These are phyloP conservation scores for Pestalotiopsis sp. DNA, from an alignment of 2,329 filamentous ascomycete genomes.

Conservation along the genomic window DNA sequence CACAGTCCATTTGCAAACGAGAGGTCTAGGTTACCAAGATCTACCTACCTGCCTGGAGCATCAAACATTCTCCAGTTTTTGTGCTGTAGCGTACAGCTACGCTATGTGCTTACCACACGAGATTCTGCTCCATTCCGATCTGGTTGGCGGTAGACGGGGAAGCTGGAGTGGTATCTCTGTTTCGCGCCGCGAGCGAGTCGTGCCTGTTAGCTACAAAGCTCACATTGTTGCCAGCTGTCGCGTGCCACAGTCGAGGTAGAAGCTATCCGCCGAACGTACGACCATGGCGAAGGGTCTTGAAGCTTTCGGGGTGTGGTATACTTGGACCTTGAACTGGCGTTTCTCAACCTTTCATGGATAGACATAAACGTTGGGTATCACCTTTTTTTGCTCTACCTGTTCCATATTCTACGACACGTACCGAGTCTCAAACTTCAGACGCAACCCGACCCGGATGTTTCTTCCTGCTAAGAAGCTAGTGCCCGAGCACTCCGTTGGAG, in stretches of 20 bases:
- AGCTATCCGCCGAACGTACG: background rate
- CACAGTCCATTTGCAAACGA: background rate
- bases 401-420: conserved; percentile 3
- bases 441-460: conserved; percentile 4
- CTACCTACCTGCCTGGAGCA: background rate
- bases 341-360: background rate
- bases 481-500: conserved; percentile 11
- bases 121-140: background rate
- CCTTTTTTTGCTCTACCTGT: background rate
- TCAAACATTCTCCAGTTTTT: background rate
- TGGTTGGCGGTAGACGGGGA: background rate
- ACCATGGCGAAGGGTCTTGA: background rate
- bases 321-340: background rate
- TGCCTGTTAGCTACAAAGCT: background rate
- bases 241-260: background rate
- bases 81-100: background rate
- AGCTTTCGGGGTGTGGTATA: background rate
- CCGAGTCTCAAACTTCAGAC: conserved; percentile 12
- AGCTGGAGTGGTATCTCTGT: background rate
- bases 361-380: background rate
- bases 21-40: background rate
- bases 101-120: background rate
- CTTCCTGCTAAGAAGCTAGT: background rate
- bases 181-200: background rate
- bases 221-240: background rate